Evolutionary conservation across 768 basidiomycete genomes (phyloP).

Genomic region (Pleurotus pulmonarius): DNA sequence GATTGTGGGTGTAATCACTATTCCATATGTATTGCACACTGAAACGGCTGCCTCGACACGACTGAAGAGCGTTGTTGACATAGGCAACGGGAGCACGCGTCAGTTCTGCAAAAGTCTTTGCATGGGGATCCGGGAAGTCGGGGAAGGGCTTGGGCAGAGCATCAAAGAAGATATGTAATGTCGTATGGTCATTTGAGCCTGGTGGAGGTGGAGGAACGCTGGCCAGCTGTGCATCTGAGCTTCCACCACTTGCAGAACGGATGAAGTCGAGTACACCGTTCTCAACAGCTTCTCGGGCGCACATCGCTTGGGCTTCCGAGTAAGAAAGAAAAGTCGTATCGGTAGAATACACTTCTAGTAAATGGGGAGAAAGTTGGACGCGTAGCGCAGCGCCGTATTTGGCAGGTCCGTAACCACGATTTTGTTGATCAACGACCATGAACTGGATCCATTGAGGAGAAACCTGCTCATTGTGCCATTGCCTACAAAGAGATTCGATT

Average conservation of each 20-base stretch:
- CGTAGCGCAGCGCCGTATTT: slow-evolving; percentile 53
- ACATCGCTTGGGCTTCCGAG: slow-evolving; percentile 45
- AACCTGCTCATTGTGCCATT: slow-evolving; percentile 51
- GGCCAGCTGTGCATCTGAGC: slow-evolving; percentile 8
- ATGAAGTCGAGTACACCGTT: slow-evolving; percentile 60
- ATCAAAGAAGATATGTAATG: slow-evolving; percentile 60
- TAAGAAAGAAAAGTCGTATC: slow-evolving; percentile 37
- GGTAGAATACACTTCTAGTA: slow-evolving; percentile 49
- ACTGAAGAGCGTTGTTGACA: slow-evolving; percentile 48
- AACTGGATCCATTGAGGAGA: slow-evolving; percentile 52
- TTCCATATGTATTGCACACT: slow-evolving; percentile 37
- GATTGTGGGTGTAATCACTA: slow-evolving; percentile 33
- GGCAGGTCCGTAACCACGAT: slow-evolving; percentile 19
- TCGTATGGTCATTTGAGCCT: slow-evolving; percentile 3
- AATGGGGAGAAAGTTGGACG: slow-evolving; percentile 47
- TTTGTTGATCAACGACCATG: slow-evolving; percentile 32
- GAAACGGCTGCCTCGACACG: slow-evolving; percentile 47
- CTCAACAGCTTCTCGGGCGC: slow-evolving; percentile 48
- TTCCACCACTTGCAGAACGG: slow-evolving; percentile 50
- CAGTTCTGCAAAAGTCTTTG: slow-evolving; percentile 43
- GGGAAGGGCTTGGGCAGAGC: slow-evolving; percentile 62
- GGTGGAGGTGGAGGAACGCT: not conserved
- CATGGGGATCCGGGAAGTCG: slow-evolving; percentile 36
- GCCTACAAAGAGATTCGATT: slow-evolving; percentile 29
- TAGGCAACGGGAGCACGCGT: slow-evolving; percentile 42